Percentiles rank a stretch among this genome's conserved stretches.
Evolutionary conservation across 768 basidiomycete genomes (phyloP).

Genomic region (Phlebiopsis flavidoalba): DNA sequence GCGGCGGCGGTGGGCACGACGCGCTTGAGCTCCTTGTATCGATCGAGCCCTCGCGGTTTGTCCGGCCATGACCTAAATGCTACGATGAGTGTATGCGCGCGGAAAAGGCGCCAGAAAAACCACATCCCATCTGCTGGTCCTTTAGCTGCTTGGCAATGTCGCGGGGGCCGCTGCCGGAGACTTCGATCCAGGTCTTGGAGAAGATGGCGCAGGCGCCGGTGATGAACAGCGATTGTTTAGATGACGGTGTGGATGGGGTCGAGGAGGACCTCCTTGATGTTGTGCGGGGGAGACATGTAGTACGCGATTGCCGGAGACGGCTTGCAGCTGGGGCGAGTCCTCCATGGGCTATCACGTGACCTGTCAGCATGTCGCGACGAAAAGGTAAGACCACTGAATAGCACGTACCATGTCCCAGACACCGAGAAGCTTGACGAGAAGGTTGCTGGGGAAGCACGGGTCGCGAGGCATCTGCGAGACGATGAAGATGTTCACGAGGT

Average conservation of each 20-base stretch:
- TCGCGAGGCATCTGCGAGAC: constrained; percentile 92
- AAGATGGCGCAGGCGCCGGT: constrained; percentile 93
- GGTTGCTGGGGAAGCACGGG: constrained; percentile 85
- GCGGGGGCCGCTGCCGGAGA: constrained; percentile 91
- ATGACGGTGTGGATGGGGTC: constrained; percentile 93
- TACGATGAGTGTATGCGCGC: neutral
- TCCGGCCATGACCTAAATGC: constrained; percentile 31
- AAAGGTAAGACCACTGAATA: constrained; percentile 16
- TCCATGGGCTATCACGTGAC: constrained; percentile 67
- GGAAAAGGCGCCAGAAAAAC: neutral
- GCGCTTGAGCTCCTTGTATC: constrained; percentile 98
- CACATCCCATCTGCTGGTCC: constrained; percentile 87
- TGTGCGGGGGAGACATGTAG: constrained; percentile 98
- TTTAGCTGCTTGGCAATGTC: constrained; percentile 98
- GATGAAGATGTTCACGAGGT: constrained; percentile 93
- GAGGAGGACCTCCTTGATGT: constrained; percentile 76
- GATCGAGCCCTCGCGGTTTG: constrained; percentile 97
- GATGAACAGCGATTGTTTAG: constrained; percentile 91
- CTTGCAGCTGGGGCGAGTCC: constrained; percentile 88
- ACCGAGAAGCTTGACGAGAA: constrained; percentile 86
- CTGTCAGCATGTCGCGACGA: neutral
- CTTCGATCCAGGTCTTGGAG: constrained; percentile 99
- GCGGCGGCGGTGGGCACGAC: constrained; percentile 98
- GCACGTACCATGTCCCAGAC: constrained; percentile 88
- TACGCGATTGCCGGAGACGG: constrained; percentile 90